Percentiles rank a stretch among this genome's conserved stretches.
These are phyloP conservation scores for Lactuca sativa DNA, from an alignment of 129 eudicot genomes.

Conservation along the genomic window DNA sequence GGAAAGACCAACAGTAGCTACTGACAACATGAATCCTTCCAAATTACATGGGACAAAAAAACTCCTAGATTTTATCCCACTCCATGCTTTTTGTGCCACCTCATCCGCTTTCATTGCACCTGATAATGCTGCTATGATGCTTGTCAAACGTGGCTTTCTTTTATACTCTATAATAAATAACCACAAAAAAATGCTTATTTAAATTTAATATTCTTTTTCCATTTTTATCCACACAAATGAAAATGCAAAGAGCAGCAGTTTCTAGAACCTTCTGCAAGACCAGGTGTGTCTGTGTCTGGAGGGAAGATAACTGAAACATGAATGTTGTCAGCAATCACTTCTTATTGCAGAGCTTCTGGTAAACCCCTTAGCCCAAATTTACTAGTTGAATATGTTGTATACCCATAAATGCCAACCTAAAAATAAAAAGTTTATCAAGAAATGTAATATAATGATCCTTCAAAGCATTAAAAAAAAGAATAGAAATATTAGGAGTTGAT, in stretches of 20 bases:
- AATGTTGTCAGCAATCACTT: slow-evolving; percentile 73
- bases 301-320: slow-evolving; percentile 87
- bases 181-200: no score
- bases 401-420: slow-evolving; percentile 95
- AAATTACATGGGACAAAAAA: slow-evolving; percentile 86
- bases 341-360: slow-evolving; percentile 93
- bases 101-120: slow-evolving; percentile 83
- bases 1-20: slow-evolving; percentile 85
- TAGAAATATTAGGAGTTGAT: no score
- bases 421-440: neutral
- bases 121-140: slow-evolving; percentile 82
- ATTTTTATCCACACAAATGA: no score
- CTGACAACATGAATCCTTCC: slow-evolving; percentile 61
- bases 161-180: slow-evolving; percentile 62
- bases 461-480: neutral
- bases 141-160: slow-evolving; percentile 70
- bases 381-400: slow-evolving; percentile 93
- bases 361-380: slow-evolving; percentile 88
- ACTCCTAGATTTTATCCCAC: slow-evolving; percentile 64
- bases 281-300: slow-evolving; percentile 98
- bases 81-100: slow-evolving; percentile 72
- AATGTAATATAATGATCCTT: neutral
- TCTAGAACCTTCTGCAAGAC: slow-evolving; percentile 61
- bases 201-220: no score
- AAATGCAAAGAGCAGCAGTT: neutral